A percentile compares a stretch with the other conserved stretches of the same genome.
These are phyloP conservation scores for Senna siamea DNA, from an alignment of 306 rosid species.

Conservation along the genomic window DNA sequence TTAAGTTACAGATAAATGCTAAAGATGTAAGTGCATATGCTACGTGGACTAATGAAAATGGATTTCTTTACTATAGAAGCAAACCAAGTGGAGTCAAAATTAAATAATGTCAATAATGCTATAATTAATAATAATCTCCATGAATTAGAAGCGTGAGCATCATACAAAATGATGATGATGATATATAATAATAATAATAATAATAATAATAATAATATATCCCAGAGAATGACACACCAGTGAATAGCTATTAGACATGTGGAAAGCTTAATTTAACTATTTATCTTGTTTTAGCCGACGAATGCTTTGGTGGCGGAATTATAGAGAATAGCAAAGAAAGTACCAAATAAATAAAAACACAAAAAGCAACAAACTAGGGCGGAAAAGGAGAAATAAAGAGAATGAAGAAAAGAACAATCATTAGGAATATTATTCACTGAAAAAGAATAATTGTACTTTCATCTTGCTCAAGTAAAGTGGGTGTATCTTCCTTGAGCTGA, in stretches of 20 bases:
- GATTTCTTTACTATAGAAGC: not conserved
- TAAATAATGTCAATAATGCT: not conserved
- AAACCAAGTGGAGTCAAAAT: not conserved
- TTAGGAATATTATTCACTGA: not conserved
- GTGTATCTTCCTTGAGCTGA: constrained; percentile 47
- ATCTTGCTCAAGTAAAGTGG: constrained; percentile 49
- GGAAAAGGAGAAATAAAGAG: constrained; percentile 35
- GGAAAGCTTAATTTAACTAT: not conserved
- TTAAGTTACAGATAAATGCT: no score
- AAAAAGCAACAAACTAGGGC: constrained; percentile 14
- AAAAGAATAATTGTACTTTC: constrained; percentile 41
- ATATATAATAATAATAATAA: no score
- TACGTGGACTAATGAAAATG: not conserved
- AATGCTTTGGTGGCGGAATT: constrained; percentile 41
- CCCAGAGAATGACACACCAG: not conserved
- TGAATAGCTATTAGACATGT: not conserved
- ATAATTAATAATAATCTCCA: not conserved
- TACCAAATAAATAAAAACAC: constrained; percentile 31
- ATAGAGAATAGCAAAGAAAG: constrained; percentile 20
- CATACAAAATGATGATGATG: not conserved
- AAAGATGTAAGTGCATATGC: not conserved
- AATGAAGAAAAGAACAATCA: constrained; percentile 38
- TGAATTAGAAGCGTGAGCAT: not conserved
- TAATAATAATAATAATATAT: no score
- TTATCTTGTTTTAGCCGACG: not conserved